phyloP scores from a whole-genome alignment of 2,329 filamentous ascomycete species.

The Daldinia sp. region DNA sequence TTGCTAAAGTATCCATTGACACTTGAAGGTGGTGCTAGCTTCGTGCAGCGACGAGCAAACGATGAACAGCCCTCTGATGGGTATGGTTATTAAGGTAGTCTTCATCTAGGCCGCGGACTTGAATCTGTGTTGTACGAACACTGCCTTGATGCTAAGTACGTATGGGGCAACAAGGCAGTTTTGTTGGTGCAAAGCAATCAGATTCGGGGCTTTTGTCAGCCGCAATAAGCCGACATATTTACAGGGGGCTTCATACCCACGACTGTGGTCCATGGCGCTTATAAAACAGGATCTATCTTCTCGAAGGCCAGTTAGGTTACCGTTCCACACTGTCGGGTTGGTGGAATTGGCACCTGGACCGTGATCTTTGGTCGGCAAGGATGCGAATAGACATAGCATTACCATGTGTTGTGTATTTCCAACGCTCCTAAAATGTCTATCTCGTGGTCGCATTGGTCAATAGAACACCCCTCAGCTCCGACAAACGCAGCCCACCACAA shows the following conservation, averaged over 20 bases:
- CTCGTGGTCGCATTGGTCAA: neutral
- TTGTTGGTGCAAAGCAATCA: conserved; percentile 1
- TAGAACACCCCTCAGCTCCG: neutral
- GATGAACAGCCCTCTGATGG: neutral
- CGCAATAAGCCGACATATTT: conserved; percentile 8
- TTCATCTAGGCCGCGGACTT: neutral
- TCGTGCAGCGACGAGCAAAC: neutral
- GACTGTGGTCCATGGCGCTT: conserved; percentile 11
- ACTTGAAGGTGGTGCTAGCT: neutral
- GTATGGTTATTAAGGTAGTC: neutral
- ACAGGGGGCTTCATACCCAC: conserved; percentile 22
- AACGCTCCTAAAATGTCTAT: neutral
- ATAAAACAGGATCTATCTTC: neutral
- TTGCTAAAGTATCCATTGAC: too few species aligned
- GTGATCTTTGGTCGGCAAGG: neutral
- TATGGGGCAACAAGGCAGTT: neutral
- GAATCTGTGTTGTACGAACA: neutral
- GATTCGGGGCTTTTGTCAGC: neutral
- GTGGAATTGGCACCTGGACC: neutral
- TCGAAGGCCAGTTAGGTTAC: neutral
- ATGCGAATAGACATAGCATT: neutral
- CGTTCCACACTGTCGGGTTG: neutral
- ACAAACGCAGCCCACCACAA: neutral
- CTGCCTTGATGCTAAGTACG: neutral
- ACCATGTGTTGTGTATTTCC: neutral